phyloP scores from a whole-genome alignment of 1,284 basidiomycete genomes.

The Porodaedalea pini region DNA sequence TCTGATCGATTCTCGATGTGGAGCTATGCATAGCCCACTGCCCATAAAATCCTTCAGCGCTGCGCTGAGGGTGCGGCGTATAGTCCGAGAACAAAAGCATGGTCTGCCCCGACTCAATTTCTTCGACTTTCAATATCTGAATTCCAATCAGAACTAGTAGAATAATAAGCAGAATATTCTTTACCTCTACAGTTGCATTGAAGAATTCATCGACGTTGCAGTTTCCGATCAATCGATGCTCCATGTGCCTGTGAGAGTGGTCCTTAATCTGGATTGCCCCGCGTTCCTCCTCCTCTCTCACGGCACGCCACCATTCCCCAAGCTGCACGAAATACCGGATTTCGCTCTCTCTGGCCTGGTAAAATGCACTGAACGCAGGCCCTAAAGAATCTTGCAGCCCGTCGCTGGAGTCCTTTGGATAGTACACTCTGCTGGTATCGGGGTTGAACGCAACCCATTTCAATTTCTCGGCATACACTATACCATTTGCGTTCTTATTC shows the following conservation, averaged over 20 bases:
- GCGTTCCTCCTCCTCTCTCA: constrained; percentile 12
- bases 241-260: not conserved
- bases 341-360: constrained; percentile 5
- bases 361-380: constrained; percentile 5
- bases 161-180: not conserved
- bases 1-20: constrained; percentile 4
- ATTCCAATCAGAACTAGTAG: not conserved
- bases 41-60: constrained; percentile 10
- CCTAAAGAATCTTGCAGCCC: not conserved
- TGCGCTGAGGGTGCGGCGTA: constrained; percentile 9
- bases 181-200: constrained; percentile 20
- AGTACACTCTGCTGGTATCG: constrained; percentile 4
- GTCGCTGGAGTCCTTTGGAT: not conserved
- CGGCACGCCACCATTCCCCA: constrained; percentile 16
- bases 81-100: constrained; percentile 18
- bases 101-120: constrained; percentile 6
- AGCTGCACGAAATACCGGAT: constrained; percentile 9
- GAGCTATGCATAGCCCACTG: constrained; percentile 12
- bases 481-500: constrained; percentile 9
- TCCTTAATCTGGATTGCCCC: constrained; percentile 10
- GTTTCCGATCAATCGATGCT: constrained; percentile 14
- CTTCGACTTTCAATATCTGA: constrained; percentile 9
- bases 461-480: constrained; percentile 13
- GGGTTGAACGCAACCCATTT: constrained; percentile 20
- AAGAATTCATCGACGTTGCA: constrained; percentile 15